Conservation (phyloP, 2,329 filamentous ascomycete genomes). For the Xylaria sp. region DNA sequence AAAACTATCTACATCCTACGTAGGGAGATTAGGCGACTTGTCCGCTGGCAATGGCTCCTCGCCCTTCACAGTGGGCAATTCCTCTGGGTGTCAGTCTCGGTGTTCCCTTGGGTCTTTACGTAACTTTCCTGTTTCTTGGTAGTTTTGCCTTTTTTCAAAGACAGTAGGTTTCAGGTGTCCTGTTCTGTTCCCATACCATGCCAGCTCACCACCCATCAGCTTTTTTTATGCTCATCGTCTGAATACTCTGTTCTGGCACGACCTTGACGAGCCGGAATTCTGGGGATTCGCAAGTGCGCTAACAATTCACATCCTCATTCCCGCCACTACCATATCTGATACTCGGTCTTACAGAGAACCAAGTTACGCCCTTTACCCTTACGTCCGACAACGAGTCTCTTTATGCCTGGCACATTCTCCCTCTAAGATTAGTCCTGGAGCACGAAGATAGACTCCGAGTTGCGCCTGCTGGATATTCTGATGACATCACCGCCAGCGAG, state of each 20-base stretch:
- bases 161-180: constrained; percentile 67
- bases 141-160: constrained; percentile 79
- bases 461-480: constrained; percentile 60
- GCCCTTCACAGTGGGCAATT: constrained; percentile 48
- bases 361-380: constrained; percentile 87
- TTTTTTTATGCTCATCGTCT: constrained; percentile 86
- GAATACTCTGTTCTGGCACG: constrained; percentile 75
- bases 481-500: constrained; percentile 65
- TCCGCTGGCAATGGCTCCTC: constrained; percentile 44
- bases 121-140: constrained; percentile 71
- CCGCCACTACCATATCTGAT: constrained; percentile 30
- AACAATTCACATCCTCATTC: constrained; percentile 26
- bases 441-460: constrained; percentile 71
- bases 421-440: constrained; percentile 77
- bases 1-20: background rate
- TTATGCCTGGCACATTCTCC: constrained; percentile 92
- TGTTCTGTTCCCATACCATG: background rate
- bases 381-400: constrained; percentile 80
- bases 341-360: constrained; percentile 68
- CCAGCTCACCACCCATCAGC: constrained; percentile 57
- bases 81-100: constrained; percentile 63
- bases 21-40: background rate
- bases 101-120: constrained; percentile 71
- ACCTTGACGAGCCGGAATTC: constrained; percentile 78
- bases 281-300: constrained; percentile 85